Evolutionary conservation across 2,329 filamentous ascomycete genomes (phyloP).

Genomic region (Colletotrichum nymphaeae): DNA sequence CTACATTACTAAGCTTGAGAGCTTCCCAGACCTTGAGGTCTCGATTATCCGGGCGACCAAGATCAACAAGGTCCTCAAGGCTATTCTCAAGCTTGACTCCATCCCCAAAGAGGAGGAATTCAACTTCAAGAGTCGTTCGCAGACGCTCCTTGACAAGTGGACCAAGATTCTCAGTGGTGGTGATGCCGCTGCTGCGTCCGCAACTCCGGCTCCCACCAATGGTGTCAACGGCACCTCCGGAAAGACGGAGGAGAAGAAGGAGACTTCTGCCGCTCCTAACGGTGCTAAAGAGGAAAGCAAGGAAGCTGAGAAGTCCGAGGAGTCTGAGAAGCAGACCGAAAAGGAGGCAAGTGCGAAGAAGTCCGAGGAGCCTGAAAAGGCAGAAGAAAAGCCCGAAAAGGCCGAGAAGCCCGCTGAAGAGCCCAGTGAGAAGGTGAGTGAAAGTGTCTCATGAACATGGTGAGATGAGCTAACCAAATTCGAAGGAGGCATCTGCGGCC

Average conservation of each 20-base stretch:
- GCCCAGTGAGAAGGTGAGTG: conserved; percentile 49
- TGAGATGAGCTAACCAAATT: conserved; percentile 5
- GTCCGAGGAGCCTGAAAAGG: conserved; percentile 46
- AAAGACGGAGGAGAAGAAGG: conserved; percentile 52
- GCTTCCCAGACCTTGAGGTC: conserved; percentile 82
- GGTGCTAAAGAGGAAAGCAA: conserved; percentile 53
- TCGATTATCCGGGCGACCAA: conserved; percentile 91
- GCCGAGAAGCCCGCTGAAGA: conserved; percentile 35
- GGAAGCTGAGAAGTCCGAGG: conserved; percentile 52
- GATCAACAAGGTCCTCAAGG: conserved; percentile 98
- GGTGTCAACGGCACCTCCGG: conserved; percentile 60
- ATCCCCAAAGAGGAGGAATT: conserved; percentile 93
- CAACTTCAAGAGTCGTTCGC: conserved; percentile 87
- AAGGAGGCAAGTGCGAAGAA: conserved; percentile 51
- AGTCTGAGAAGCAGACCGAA: conserved; percentile 50
- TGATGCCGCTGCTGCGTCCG: conserved; percentile 51
- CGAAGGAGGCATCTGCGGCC: conserved; percentile 40
- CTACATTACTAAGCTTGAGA: conserved; percentile 84
- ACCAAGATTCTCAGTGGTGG: conserved; percentile 81
- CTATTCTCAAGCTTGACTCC: conserved; percentile 85
- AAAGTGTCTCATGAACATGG: neutral
- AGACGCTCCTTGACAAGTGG: conserved; percentile 87
- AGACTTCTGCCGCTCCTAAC: conserved; percentile 46
- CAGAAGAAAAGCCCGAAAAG: conserved; percentile 43
- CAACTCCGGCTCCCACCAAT: conserved; percentile 48